Percentiles rank a stretch among this genome's conserved stretches.
Conservation (phyloP, 805 yeast genomes). For the Ogataea kodamae region DNA sequence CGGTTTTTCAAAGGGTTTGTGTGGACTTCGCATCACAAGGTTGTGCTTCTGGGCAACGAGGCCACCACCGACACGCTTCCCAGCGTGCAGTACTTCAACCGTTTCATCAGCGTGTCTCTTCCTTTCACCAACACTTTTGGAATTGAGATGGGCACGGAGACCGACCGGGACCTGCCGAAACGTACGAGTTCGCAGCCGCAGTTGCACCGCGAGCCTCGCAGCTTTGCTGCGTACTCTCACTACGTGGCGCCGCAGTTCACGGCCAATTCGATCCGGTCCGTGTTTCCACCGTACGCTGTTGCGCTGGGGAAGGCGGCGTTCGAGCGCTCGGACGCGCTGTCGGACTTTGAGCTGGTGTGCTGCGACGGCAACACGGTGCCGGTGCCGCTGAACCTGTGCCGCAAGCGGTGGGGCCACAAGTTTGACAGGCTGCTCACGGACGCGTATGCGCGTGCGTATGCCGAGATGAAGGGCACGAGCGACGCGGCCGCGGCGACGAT, state of each 20-base stretch:
- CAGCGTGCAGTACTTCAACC: conserved; percentile 45
- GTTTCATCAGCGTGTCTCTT: conserved; percentile 46
- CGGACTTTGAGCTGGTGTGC: conserved; percentile 70
- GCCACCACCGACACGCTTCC: conserved; percentile 45
- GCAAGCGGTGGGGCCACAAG: conserved; percentile 75
- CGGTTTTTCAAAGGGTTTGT: conserved; percentile 65
- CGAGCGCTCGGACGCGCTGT: conserved; percentile 58
- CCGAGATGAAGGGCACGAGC: conserved; percentile 20
- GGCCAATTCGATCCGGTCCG: conserved; percentile 62
- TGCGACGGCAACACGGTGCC: conserved; percentile 68
- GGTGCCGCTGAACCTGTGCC: conserved; percentile 54
- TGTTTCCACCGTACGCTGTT: conserved; percentile 73
- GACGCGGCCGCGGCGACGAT: neutral
- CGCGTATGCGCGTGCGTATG: conserved; percentile 60
- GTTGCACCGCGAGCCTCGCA: conserved; percentile 19
- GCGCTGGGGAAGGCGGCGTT: conserved; percentile 74
- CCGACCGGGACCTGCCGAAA: neutral
- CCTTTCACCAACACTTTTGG: conserved; percentile 49
- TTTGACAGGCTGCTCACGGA: conserved; percentile 60
- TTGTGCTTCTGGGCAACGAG: conserved; percentile 54
- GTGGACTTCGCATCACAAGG: conserved; percentile 78
- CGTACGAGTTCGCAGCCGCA: conserved; percentile 1
- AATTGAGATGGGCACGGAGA: conserved; percentile 11
- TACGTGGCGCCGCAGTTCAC: conserved; percentile 71
- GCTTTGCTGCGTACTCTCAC: conserved; percentile 68